Conservation (phyloP, 2,329 filamentous ascomycete species). For the Drechslerella stenobrocha region DNA sequence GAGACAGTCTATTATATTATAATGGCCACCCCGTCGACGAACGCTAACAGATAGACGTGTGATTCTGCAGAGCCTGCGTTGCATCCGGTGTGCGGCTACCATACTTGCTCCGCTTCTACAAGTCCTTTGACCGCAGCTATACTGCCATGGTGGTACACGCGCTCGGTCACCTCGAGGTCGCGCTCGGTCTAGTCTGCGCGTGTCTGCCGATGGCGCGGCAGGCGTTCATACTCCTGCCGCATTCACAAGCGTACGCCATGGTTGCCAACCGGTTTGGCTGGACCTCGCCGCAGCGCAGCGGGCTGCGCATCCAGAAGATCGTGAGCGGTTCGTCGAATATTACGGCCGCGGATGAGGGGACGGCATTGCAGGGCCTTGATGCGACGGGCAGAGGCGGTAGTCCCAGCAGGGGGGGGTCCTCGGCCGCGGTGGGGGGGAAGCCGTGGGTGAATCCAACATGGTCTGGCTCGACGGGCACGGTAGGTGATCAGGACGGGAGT, state of each 20-base stretch:
- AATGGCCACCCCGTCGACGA: no score
- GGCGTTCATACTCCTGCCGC: constrained; percentile 27
- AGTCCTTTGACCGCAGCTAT: constrained; percentile 29
- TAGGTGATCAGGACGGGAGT: neutral
- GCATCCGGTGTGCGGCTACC: constrained; percentile 24
- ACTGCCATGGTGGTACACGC: constrained; percentile 29
- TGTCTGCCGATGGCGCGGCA: constrained; percentile 44
- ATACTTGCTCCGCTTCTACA: constrained; percentile 21
- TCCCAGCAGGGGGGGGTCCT: neutral
- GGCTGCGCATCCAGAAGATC: constrained; percentile 23
- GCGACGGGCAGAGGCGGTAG: neutral
- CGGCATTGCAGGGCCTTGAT: constrained; percentile 12
- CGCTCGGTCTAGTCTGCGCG: constrained; percentile 22
- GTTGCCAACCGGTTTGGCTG: constrained; percentile 1
- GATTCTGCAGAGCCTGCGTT: constrained; percentile 24
- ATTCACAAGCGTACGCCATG: constrained; percentile 12
- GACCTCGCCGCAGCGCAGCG: neutral
- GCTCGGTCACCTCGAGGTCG: constrained; percentile 34
- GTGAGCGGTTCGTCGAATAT: constrained; percentile 35
- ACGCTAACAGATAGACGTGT: neutral
- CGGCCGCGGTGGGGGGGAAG: neutral
- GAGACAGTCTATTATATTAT: no score
- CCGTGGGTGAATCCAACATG: neutral
- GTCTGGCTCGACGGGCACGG: neutral
- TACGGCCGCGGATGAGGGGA: constrained; percentile 19